These are phyloP conservation scores for Neonectria sp. DNA, from an alignment of 2,329 filamentous ascomycete genomes.

Conservation along the genomic window DNA sequence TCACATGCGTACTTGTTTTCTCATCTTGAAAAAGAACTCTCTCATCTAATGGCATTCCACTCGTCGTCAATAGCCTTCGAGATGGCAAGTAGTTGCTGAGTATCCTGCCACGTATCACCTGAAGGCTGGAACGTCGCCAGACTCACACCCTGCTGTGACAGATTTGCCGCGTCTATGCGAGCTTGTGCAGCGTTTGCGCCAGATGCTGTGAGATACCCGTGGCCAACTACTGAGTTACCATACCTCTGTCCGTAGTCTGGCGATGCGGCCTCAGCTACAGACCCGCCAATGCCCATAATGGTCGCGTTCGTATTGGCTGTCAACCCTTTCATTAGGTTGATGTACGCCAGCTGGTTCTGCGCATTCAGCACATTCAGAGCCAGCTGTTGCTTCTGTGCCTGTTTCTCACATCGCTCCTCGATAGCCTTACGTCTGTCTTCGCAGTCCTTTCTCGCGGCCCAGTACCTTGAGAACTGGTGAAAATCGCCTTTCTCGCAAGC, in stretches of 20 bases:
- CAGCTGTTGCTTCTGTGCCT: not conserved
- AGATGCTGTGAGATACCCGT: conserved; percentile 5
- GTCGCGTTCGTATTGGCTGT: conserved; percentile 20
- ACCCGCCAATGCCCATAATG: conserved; percentile 26
- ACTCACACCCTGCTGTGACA: not conserved
- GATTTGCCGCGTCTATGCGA: not conserved
- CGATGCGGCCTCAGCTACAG: conserved; percentile 19
- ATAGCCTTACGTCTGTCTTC: not conserved
- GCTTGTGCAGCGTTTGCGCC: conserved; percentile 11
- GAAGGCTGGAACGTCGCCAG: not conserved
- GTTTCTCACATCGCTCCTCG: not conserved
- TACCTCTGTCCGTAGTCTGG: conserved; percentile 16
- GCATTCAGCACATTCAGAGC: not conserved
- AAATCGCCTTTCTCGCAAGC: conserved; percentile 22
- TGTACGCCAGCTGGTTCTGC: conserved; percentile 18
- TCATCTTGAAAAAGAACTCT: no score
- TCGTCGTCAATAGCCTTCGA: not conserved
- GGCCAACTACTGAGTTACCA: conserved; percentile 11
- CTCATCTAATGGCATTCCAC: not conserved
- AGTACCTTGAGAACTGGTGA: conserved; percentile 14
- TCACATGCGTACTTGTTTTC: not conserved
- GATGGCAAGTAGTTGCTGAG: not conserved
- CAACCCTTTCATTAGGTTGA: conserved; percentile 21
- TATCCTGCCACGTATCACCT: conserved; percentile 2
- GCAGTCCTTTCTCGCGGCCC: conserved; percentile 10